Evolutionary conservation across 2,329 filamentous ascomycete genomes (phyloP).

Genomic region (Apiospora phragmitis): DNA sequence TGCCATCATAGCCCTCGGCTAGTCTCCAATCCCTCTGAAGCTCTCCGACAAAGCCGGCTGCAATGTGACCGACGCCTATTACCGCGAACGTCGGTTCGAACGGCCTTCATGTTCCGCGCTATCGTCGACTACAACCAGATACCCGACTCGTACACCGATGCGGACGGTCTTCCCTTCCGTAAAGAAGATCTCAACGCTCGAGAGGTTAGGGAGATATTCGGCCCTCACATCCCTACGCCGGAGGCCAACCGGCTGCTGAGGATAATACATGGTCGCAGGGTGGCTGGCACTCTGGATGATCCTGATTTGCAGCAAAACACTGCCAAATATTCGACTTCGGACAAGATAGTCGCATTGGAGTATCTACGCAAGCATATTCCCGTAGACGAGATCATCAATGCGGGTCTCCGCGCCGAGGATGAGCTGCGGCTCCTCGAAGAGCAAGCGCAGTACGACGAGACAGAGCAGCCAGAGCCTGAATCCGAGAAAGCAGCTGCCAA

Average conservation of each 20-base stretch:
- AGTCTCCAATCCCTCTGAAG: conserved; percentile 14
- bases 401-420: conserved; percentile 62
- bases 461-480: conserved; percentile 21
- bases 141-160: conserved; percentile 58
- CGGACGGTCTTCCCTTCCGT: conserved; percentile 54
- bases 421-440: conserved; percentile 56
- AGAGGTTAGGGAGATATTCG: conserved; percentile 53
- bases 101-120: conserved; percentile 33
- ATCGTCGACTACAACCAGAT: conserved; percentile 58
- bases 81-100: conserved; percentile 26
- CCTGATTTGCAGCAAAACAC: conserved; percentile 53
- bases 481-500: conserved; percentile 23
- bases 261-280: conserved; percentile 62
- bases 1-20: conserved; percentile 21
- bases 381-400: conserved; percentile 62
- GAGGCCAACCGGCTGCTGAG: conserved; percentile 55
- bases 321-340: conserved; percentile 39
- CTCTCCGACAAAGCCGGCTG: conserved; percentile 9
- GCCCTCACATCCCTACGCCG: conserved; percentile 42
- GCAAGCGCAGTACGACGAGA: conserved; percentile 23
- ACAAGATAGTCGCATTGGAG: conserved; percentile 48
- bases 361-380: conserved; percentile 57
- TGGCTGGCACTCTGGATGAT: conserved; percentile 64
- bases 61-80: conserved; percentile 14
- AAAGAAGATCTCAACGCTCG: conserved; percentile 46